Base-by-base conservation (phyloP, 2,329 filamentous ascomycete genomes). In the Alternaria triticimaculans region DNA sequence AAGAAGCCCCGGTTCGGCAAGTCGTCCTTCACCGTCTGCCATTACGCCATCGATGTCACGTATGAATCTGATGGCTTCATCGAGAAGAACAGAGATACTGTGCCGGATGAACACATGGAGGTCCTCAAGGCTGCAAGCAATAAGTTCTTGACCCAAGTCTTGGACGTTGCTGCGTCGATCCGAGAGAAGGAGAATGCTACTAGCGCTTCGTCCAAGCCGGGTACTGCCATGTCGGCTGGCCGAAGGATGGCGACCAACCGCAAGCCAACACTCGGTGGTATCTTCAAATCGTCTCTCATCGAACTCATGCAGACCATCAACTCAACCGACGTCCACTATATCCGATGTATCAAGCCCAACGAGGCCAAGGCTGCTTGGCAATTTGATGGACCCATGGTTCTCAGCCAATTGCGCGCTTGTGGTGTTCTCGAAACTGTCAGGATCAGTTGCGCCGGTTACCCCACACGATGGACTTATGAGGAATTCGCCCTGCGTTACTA, bases 41-140 rank as follows among this genome's bases (percentile, higher is more conserved):
- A 99, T 82, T 99, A 99, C 82, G 96, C 96, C 56, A 87, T 99
- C 60, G 96, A 99, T 76, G 96, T 99, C 72, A 98, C 95, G 18
- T 99, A 99, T 79, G 96, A 99, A 81, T 98, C 95, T 2, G 96
- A 99, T 73, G 96, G 96, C 50, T 99, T 99, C 82, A 97, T 99
- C 75, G 96, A 99, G 81, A 99, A 99, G 87, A 99, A 99, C 82
- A 90, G 96, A 80, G 96, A 99, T 81, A 99, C 96, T 20, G 96
- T 99, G 50, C 96, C 96, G 6, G 96, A 99, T 77, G 96, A 99
- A 83, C 96, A 98, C 78, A 92, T 99, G 90, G 94, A 96, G 63
- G 91, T 99, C 41, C 87, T 99, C 68, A 91, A 89, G 72, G 89
- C 90, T 55, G 96, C 94, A 1, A 90, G 88, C 30, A 99, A 97